These are phyloP conservation scores for Exophiala sp. DNA, from an alignment of 2,329 filamentous ascomycete species.

Conservation along the genomic window DNA sequence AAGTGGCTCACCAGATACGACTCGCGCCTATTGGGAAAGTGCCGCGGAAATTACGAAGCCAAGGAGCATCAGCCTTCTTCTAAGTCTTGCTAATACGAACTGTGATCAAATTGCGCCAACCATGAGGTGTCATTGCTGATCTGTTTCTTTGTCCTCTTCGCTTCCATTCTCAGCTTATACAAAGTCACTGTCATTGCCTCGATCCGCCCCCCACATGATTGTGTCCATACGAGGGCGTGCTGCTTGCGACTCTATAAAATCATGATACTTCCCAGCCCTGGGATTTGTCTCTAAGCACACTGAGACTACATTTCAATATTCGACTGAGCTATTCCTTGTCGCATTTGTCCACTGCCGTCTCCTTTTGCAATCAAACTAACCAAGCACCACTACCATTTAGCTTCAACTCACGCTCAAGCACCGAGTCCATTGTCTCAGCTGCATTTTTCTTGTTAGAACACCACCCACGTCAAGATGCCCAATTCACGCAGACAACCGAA, in stretches of 20 bases:
- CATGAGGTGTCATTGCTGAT: neutral
- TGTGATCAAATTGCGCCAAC: neutral
- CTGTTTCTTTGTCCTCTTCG: neutral
- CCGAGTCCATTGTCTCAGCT: too few species aligned
- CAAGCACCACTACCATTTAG: neutral
- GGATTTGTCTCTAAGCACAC: conserved; percentile 11
- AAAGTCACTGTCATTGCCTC: neutral
- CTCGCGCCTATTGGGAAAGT: neutral
- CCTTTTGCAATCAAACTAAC: conserved; percentile 10
- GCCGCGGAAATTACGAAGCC: neutral
- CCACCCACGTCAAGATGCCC: neutral
- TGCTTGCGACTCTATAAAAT: conserved; percentile 8
- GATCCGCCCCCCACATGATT: neutral
- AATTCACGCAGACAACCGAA: neutral
- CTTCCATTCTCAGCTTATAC: neutral
- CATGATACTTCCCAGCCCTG: conserved; percentile 1
- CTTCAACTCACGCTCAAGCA: too few species aligned
- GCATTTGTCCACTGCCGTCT: conserved; percentile 17
- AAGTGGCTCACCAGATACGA: conserved; percentile 1
- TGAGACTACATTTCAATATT: conserved; percentile 14
- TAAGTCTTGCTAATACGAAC: neutral
- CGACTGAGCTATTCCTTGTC: conserved; percentile 26
- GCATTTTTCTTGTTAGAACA: too few species aligned
- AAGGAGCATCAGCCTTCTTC: neutral
- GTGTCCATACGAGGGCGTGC: neutral